Conservation (phyloP, 2,329 filamentous ascomycete species). For the Mariannaea sp. region DNA sequence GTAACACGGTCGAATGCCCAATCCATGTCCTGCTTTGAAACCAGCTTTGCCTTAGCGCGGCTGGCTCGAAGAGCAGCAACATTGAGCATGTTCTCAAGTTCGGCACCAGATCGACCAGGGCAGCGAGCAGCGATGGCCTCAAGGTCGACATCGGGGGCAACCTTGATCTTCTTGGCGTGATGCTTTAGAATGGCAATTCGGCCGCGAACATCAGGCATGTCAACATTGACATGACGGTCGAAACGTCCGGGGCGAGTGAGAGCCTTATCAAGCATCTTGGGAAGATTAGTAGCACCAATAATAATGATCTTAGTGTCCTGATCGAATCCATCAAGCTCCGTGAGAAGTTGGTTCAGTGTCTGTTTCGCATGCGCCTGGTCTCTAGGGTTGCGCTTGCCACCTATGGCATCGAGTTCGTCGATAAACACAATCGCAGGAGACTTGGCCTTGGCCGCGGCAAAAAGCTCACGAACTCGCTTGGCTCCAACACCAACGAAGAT, state of each 20-base stretch:
- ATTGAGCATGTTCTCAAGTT: conserved; percentile 96
- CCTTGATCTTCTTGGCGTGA: conserved; percentile 89
- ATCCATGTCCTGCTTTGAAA: conserved; percentile 82
- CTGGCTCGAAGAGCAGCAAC: conserved; percentile 95
- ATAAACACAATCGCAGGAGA: conserved; percentile 94
- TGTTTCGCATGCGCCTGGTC: conserved; percentile 97
- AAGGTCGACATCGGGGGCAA: conserved; percentile 79
- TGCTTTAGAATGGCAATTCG: conserved; percentile 92
- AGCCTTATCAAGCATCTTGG: conserved; percentile 91
- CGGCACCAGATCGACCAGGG: conserved; percentile 90
- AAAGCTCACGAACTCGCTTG: conserved; percentile 95
- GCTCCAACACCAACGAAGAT: conserved; percentile 97
- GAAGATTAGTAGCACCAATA: conserved; percentile 94
- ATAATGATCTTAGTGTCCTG: conserved; percentile 95
- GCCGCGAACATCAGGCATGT: conserved; percentile 89
- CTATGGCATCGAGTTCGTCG: conserved; percentile 92
- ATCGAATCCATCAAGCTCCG: conserved; percentile 95
- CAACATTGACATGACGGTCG: conserved; percentile 88
- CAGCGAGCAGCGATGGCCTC: conserved; percentile 84
- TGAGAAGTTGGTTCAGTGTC: conserved; percentile 94
- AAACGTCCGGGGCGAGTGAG: conserved; percentile 93
- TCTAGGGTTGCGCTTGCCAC: conserved; percentile 87
- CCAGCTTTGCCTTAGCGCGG: conserved; percentile 76
- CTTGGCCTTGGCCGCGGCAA: conserved; percentile 79
- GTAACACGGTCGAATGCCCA: conserved; percentile 99